Evolutionary conservation across 106 monocot species (phyloP).

Genomic region (Gastrodia elata): DNA sequence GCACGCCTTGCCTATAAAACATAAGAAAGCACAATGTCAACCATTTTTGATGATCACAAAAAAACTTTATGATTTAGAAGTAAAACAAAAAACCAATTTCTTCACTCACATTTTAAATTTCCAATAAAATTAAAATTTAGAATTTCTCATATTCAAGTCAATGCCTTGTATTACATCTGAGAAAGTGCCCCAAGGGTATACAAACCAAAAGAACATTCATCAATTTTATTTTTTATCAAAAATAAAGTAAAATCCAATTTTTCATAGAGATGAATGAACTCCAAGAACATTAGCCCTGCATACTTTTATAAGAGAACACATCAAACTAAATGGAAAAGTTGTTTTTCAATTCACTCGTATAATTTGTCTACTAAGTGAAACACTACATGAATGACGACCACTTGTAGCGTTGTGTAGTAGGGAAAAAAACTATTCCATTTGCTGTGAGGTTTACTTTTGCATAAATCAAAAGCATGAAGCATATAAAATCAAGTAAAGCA

Average conservation of each 20-base stretch:
- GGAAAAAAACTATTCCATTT: not conserved
- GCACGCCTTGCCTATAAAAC: slow-evolving; percentile 65
- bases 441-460: no score
- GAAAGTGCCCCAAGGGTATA: not conserved
- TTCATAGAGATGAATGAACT: not conserved
- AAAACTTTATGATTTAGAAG: not conserved
- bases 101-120: not conserved
- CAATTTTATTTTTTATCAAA: not conserved
- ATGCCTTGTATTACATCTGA: not conserved
- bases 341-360: not conserved
- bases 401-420: not conserved
- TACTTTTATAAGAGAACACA: not conserved
- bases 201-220: not conserved
- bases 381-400: not conserved
- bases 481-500: not conserved
- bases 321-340: not conserved
- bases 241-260: not conserved
- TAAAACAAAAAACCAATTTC: not conserved
- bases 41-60: not conserved
- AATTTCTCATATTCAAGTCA: not conserved
- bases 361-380: not conserved
- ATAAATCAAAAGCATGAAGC: not conserved
- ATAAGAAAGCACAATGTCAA: not conserved
- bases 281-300: not conserved
- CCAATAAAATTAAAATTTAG: not conserved